Evolutionary conservation across 2,329 filamentous ascomycete genomes (phyloP).

Genomic region (Incumbomyces lentus): DNA sequence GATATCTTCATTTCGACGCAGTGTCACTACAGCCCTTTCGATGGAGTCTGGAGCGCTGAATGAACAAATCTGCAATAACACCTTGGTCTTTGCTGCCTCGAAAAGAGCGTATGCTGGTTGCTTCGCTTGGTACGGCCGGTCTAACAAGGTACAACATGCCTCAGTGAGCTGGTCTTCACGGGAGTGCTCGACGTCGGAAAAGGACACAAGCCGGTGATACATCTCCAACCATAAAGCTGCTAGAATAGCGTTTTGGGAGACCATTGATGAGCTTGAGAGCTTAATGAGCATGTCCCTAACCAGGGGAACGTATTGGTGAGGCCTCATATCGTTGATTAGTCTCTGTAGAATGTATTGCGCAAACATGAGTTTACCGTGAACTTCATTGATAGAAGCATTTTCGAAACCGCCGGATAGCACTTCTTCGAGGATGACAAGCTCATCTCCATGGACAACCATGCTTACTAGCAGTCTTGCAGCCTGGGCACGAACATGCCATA

Average conservation of each 20-base stretch:
- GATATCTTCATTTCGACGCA: too few species aligned
- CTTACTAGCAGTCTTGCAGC: conserved; percentile 27
- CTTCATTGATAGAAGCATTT: conserved; percentile 21
- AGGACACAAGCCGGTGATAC: neutral
- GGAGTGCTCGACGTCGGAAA: too few species aligned
- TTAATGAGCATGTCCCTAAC: neutral
- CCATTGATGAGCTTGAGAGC: neutral
- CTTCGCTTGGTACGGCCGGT: too few species aligned
- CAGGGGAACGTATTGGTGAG: neutral
- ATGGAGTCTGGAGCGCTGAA: too few species aligned
- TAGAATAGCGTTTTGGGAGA: neutral
- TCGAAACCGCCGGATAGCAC: neutral
- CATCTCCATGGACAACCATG: neutral
- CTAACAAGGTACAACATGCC: neutral
- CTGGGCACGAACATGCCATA: conserved; percentile 38
- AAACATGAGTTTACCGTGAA: conserved; percentile 33
- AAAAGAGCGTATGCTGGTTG: too few species aligned
- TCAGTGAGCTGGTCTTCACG: neutral
- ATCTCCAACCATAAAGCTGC: conserved; percentile 2
- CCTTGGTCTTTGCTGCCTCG: too few species aligned
- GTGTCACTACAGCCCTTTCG: too few species aligned
- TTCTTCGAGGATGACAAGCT: neutral
- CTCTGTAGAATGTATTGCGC: neutral
- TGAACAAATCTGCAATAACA: too few species aligned
- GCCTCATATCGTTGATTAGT: neutral